These are phyloP conservation scores for Fagopyrum esculentum DNA, from an alignment of 148 eudicot genomes.

Conservation along the genomic window DNA sequence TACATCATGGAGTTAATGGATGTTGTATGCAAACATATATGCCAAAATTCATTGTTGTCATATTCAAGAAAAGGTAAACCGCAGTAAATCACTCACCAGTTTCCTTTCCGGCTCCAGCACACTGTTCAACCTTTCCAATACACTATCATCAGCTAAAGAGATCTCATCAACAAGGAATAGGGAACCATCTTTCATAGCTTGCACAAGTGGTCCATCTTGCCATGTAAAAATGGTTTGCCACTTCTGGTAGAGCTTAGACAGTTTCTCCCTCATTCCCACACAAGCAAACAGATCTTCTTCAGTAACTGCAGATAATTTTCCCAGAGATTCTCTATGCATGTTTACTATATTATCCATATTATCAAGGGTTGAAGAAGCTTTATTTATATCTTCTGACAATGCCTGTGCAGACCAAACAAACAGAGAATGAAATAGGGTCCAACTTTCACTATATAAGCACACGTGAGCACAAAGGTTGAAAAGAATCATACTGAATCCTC, in stretches of 20 bases:
- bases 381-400: slow-evolving; percentile 58
- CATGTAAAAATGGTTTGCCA: slow-evolving; percentile 87
- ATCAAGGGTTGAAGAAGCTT: slow-evolving; percentile 54
- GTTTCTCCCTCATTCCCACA: slow-evolving; percentile 29
- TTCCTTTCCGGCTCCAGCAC: slow-evolving; percentile 97
- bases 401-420: slow-evolving; percentile 34
- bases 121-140: slow-evolving; percentile 91
- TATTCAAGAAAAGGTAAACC: slow-evolving; percentile 9
- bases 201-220: slow-evolving; percentile 97
- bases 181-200: slow-evolving; percentile 89
- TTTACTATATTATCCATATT: slow-evolving; percentile 38
- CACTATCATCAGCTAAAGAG: slow-evolving; percentile 98
- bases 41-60: not conserved
- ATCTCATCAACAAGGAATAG: slow-evolving; percentile 94
- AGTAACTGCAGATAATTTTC: slow-evolving; percentile 35
- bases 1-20: not conserved
- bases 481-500: slow-evolving; percentile 43
- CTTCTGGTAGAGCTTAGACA: slow-evolving; percentile 56
- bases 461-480: not conserved
- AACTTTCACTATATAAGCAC: not conserved
- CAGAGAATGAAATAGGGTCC: not conserved
- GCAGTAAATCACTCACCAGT: slow-evolving; percentile 45
- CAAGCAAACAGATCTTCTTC: slow-evolving; percentile 40
- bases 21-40: not conserved
- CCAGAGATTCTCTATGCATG: slow-evolving; percentile 38